A percentile compares a stretch with the other conserved stretches of the same genome.
phyloP scores from a whole-genome alignment of 257 asterid genomes.

The Solanum chilense region DNA sequence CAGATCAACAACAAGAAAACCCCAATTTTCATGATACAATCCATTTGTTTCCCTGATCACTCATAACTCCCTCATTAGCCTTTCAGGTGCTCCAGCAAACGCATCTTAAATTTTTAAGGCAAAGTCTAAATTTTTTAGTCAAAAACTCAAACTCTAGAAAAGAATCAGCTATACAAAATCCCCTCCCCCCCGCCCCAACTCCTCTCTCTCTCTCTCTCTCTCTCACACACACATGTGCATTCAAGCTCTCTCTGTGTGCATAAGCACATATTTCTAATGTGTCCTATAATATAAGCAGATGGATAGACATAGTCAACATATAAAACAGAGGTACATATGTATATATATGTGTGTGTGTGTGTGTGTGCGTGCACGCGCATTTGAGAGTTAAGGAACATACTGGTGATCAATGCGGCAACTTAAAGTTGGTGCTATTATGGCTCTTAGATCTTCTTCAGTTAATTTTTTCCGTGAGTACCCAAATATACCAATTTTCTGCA shows the following conservation, averaged over 20 bases:
- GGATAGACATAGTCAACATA: neutral
- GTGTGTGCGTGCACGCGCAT: neutral
- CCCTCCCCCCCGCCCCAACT: neutral
- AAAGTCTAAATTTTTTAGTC: neutral
- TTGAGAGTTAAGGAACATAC: constrained; percentile 13
- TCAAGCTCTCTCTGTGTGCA: neutral
- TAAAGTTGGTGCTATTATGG: constrained; percentile 35
- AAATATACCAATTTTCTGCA: constrained; percentile 30
- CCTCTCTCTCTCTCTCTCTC: neutral
- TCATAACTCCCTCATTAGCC: neutral
- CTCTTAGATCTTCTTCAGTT: constrained; percentile 33
- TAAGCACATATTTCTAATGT: neutral
- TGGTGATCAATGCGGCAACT: constrained; percentile 43
- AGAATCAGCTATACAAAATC: neutral
- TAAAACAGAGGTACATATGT: neutral
- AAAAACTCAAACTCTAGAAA: neutral
- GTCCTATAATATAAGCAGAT: neutral
- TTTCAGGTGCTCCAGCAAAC: neutral
- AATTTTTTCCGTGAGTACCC: constrained; percentile 34
- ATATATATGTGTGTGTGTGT: neutral
- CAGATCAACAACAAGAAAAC: neutral
- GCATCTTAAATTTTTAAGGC: neutral
- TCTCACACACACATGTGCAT: neutral
- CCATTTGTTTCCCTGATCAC: neutral
- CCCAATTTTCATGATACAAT: neutral